Evolutionary conservation across 2,329 filamentous ascomycete species (phyloP), one percentile per base, ranked within the genome.

Genomic region (Fusarium denticulatum): DNA sequence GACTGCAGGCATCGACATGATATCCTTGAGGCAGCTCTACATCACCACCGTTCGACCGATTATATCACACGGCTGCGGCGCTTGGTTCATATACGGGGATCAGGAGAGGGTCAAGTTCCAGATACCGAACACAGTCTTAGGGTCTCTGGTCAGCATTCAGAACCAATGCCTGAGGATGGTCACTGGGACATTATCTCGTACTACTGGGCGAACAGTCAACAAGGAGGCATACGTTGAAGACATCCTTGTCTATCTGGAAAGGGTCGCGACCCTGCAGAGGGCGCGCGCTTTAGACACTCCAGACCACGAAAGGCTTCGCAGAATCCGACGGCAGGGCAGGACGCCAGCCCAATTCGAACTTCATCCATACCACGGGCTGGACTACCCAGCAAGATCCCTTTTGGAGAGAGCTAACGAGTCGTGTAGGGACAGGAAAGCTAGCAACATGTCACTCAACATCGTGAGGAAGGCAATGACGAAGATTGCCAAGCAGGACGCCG

Each of bases 121-220:
- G 43, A 7, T 45, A 26, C n/a, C 42, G n/a, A 2, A 0, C 11
- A 1, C 5, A 5, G 42, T 26, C 42, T 18, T 24, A 18, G 1
- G 5, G 9, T 20, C 5, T 45, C 43, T 45, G 24, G 8, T 13
- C 12, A 14, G 7, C 0, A 45, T 26, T 26, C 43, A 45, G 18
- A 45, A 26, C 24, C 24, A 26, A 10, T 45, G 24, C 7, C 24
- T 45, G 18, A 45, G 24, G 24, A 45, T 20, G 9, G 24, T 45
- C 24, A 45, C 43, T 26, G 43, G 24, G 18, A 24, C 43, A 45
- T 18, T 45, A 3, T 3, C 0, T 24, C 16, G 15, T 45, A 45
- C 16, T 45, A 8, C 6, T 4, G n/a, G 42, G 43, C 24, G 24
- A 26, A 13, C 43, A 20, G 43, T 45, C 18, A 26, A 45, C 43